phyloP scores from a whole-genome alignment of 2,329 filamentous ascomycete species.

The Sordariomycetes sp. region DNA sequence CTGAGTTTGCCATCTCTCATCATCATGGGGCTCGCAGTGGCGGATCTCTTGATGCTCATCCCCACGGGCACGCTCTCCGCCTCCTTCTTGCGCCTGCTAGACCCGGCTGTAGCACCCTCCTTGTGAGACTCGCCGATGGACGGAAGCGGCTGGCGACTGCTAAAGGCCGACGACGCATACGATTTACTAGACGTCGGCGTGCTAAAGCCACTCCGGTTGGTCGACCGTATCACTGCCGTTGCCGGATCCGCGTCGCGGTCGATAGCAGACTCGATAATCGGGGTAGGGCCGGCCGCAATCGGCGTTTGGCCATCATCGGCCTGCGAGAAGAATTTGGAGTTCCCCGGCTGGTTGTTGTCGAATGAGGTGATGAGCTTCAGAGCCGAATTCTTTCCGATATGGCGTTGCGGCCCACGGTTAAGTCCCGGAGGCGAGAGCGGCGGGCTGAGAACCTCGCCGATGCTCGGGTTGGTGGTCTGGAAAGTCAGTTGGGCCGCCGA shows the following conservation, averaged over 20 bases:
- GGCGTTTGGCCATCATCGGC: slow-evolving; percentile 57
- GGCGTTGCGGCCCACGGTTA: slow-evolving; percentile 45
- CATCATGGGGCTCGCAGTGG: slow-evolving; percentile 59
- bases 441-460: slow-evolving; percentile 55
- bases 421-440: slow-evolving; percentile 63
- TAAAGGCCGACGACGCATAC: slow-evolving; percentile 44
- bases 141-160: slow-evolving; percentile 55
- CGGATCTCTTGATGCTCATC: slow-evolving; percentile 47
- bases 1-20: slow-evolving; percentile 29
- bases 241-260: slow-evolving; percentile 48
- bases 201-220: slow-evolving; percentile 57
- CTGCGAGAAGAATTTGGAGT: slow-evolving; percentile 53
- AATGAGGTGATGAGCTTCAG: slow-evolving; percentile 91
- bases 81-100: not conserved
- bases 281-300: slow-evolving; percentile 73
- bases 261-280: slow-evolving; percentile 67
- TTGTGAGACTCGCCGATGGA: slow-evolving; percentile 56
- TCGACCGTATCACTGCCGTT: slow-evolving; percentile 58
- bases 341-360: slow-evolving; percentile 48
- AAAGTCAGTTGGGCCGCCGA: slow-evolving; percentile 55
- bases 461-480: slow-evolving; percentile 39
- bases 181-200: slow-evolving; percentile 59
- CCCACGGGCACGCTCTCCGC: slow-evolving; percentile 17
- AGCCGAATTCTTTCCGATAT: slow-evolving; percentile 69
- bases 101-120: slow-evolving; percentile 1